These are phyloP conservation scores for Starmerella scarabaei DNA, from an alignment of 805 yeast species.

Conservation along the genomic window DNA sequence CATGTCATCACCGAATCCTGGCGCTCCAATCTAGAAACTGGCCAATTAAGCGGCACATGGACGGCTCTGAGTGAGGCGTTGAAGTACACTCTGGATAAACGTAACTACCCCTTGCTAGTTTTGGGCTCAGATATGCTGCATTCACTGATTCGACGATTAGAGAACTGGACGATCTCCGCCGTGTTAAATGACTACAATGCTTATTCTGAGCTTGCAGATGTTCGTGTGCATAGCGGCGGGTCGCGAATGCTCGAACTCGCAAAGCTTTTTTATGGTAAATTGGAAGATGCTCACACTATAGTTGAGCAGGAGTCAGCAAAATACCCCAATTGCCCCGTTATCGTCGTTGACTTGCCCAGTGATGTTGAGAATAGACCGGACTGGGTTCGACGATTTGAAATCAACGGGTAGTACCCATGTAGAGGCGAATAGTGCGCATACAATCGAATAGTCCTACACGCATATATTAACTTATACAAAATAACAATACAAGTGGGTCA, in stretches of 20 bases:
- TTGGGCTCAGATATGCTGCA: slow-evolving; percentile 71
- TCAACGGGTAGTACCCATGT: no score
- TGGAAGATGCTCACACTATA: slow-evolving; percentile 34
- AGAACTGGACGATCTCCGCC: slow-evolving; percentile 80
- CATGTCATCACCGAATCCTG: slow-evolving; percentile 30
- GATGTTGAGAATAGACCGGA: slow-evolving; percentile 1
- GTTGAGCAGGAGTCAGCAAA: neutral
- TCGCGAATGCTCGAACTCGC: slow-evolving; percentile 73
- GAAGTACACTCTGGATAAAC: slow-evolving; percentile 46
- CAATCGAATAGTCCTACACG: no score
- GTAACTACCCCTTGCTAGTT: slow-evolving; percentile 54
- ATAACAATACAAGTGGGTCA: no score
- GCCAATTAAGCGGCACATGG: slow-evolving; percentile 8
- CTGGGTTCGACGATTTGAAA: slow-evolving; percentile 6
- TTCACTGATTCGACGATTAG: slow-evolving; percentile 69
- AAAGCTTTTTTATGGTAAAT: slow-evolving; percentile 34
- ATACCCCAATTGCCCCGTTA: slow-evolving; percentile 4
- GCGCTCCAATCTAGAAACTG: slow-evolving; percentile 22
- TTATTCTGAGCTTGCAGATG: slow-evolving; percentile 50
- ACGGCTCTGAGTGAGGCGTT: slow-evolving; percentile 49
- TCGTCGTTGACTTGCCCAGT: slow-evolving; percentile 6
- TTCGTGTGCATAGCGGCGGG: slow-evolving; percentile 43
- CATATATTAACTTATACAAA: no score
- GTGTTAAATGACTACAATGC: slow-evolving; percentile 74
- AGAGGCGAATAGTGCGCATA: neutral